Percentiles rank a stretch among this genome's conserved stretches.
phyloP scores from a whole-genome alignment of 1,284 basidiomycete genomes.

The Ganoderma lingzhi region DNA sequence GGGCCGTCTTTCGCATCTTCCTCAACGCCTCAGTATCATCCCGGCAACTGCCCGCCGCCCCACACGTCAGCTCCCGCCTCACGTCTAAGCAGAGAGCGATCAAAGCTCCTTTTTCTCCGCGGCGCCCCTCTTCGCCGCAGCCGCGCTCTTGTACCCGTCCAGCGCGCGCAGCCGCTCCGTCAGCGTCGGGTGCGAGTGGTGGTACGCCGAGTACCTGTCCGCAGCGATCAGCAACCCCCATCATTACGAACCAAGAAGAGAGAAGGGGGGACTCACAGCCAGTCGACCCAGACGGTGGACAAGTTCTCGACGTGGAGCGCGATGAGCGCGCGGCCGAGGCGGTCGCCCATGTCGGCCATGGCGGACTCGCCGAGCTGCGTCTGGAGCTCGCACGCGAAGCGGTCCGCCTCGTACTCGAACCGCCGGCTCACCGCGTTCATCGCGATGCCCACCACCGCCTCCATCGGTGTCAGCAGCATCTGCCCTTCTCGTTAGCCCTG shows the following conservation, averaged over 20 bases:
- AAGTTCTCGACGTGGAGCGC: conserved; percentile 91
- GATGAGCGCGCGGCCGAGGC: conserved; percentile 82
- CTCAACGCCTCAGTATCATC: not conserved
- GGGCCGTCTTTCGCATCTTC: not conserved
- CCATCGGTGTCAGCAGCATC: conserved; percentile 87
- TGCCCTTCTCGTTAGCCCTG: conserved; percentile 39
- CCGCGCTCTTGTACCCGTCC: conserved; percentile 57
- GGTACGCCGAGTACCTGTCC: conserved; percentile 85
- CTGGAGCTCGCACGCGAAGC: conserved; percentile 78
- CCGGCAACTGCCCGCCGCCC: not conserved
- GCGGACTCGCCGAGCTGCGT: conserved; percentile 53
- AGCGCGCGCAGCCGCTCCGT: conserved; percentile 86
- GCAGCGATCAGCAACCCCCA: not conserved
- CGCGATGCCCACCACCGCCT: conserved; percentile 77
- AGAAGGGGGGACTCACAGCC: conserved; percentile 69
- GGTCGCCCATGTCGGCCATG: conserved; percentile 81
- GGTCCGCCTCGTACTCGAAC: conserved; percentile 93
- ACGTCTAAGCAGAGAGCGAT: not conserved
- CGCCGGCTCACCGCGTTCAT: conserved; percentile 85
- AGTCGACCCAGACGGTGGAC: conserved; percentile 91
- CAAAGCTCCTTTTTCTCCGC: conserved; percentile 44
- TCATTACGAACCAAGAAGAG: not conserved
- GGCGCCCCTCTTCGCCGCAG: conserved; percentile 11
- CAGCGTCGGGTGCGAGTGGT: conserved; percentile 92
- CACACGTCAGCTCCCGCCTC: not conserved